Evolutionary conservation across 1,284 basidiomycete species (phyloP), one percentile per base, ranked within the genome.

Genomic region (Trichosporon coremiiforme): DNA sequence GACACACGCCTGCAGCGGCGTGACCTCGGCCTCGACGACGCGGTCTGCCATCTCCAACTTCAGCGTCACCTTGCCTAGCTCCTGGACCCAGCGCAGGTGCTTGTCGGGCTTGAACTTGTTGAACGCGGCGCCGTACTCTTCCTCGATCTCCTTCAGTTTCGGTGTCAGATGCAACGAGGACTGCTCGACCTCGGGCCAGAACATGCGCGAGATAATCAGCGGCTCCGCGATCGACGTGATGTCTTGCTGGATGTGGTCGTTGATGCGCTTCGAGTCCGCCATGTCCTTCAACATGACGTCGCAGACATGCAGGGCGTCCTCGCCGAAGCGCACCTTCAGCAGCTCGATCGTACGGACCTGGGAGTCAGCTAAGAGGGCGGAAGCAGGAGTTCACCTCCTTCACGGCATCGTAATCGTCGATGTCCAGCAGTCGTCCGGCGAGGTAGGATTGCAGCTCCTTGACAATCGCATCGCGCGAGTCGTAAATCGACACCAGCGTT

Each of bases 201-300:
- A 98, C 75, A 95, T 90, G 29, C 89, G 88, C 12, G 95, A 98
- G 60, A 98, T 91, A 76, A 98, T 90, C 0, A 90, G 91, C 0
- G 94, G 91, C 77, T 95, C 92, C 0, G 97, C 85, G 13, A 89
- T 85, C 4, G 88, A 87, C 90, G 91, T 70, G 66, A 87, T 87
- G 76, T 91, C 89, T 0, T 89, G 87, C 76, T 95, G 93, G 4
- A 97, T 88, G 80, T 91, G 90, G 33, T 88, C 88, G 79, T 98
- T 91, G 66, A 90, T 92, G 50, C 93, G 88, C 76, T 90, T 91
- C 53, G 95, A 96, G 80, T 97, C 94, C 6, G 92, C 90, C 88
- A 98, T 91, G 81, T 98, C 95, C 78, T 90, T 91, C 78, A 98
- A 84, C 95, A 98, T 98, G 70, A 98, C 94, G 79, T 98, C 95